Conservation (phyloP, 306 rosid genomes). For the Acmispon strigosus region DNA sequence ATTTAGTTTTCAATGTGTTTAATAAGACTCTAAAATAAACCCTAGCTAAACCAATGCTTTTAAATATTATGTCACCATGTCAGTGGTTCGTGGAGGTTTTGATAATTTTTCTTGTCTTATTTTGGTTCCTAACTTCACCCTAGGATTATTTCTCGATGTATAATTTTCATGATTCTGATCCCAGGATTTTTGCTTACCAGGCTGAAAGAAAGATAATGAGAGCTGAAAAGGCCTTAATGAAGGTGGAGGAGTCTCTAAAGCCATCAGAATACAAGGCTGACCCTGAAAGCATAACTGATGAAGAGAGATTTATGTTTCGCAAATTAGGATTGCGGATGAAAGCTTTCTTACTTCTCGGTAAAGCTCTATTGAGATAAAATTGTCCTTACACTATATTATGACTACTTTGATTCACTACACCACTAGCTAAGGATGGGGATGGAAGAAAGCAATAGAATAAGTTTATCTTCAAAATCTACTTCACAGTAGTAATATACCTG, state of each 20-base stretch:
- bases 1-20: background rate
- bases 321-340: constrained; percentile 95
- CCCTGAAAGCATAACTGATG: constrained; percentile 84
- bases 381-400: background rate
- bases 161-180: constrained; percentile 21
- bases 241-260: constrained; percentile 66
- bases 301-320: constrained; percentile 98
- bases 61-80: background rate
- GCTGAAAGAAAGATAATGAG: constrained; percentile 62
- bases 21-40: background rate
- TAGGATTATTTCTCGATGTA: background rate
- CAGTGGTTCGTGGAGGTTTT: background rate
- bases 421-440: background rate
- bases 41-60: background rate
- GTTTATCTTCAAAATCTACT: background rate
- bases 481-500: background rate
- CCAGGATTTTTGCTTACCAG: constrained; percentile 36
- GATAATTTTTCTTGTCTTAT: background rate
- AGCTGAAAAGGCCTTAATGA: constrained; percentile 73
- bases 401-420: constrained; percentile 13
- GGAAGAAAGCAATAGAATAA: constrained; percentile 6
- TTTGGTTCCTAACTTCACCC: background rate
- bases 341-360: constrained; percentile 97
- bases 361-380: background rate
- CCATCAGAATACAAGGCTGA: constrained; percentile 67